A percentile compares a stretch with the other conserved stretches of the same genome.
These are phyloP conservation scores for Tetrapisispora arboricola DNA, from an alignment of 805 yeast species.

Conservation along the genomic window DNA sequence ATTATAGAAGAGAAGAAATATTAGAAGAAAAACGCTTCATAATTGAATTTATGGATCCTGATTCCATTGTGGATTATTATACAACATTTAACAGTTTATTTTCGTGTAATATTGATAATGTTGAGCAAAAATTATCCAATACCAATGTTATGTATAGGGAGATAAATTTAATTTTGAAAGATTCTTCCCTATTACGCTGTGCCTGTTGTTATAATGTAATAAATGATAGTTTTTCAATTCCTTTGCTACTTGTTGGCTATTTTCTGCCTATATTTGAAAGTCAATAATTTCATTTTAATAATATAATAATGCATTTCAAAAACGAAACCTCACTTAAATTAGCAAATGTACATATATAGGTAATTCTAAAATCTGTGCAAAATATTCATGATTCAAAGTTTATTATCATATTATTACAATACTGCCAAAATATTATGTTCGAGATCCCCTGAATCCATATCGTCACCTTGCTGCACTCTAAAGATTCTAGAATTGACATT, in stretches of 20 bases:
- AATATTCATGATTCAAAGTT: too few relatives aligned
- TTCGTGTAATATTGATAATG: conserved; percentile 38
- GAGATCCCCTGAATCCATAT: conserved; percentile 13
- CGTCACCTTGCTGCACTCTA: conserved; percentile 17
- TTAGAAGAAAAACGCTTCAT: conserved; percentile 55
- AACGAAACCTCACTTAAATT: too few relatives aligned
- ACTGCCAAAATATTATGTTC: conserved; percentile 25
- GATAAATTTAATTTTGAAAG: conserved; percentile 32
- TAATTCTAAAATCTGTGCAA: too few relatives aligned
- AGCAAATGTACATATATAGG: too few relatives aligned
- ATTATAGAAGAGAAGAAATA: conserved; percentile 48
- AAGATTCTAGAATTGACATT: conserved; percentile 5
- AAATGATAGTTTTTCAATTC: conserved; percentile 73
- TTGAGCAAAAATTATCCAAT: conserved; percentile 4
- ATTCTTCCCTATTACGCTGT: conserved; percentile 41
- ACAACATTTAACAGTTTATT: conserved; percentile 51
- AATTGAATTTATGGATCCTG: conserved; percentile 76
- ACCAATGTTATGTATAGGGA: conserved; percentile 24
- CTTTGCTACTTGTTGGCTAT: conserved; percentile 76
- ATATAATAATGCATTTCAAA: too few relatives aligned
- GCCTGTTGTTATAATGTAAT: conserved; percentile 81
- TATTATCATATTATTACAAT: too few relatives aligned
- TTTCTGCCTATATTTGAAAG: conserved; percentile 49
- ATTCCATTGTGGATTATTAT: conserved; percentile 61
- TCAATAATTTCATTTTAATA: not conserved